phyloP scores from a whole-genome alignment of 176 grass and related monocot species.

The Carex parvula region DNA sequence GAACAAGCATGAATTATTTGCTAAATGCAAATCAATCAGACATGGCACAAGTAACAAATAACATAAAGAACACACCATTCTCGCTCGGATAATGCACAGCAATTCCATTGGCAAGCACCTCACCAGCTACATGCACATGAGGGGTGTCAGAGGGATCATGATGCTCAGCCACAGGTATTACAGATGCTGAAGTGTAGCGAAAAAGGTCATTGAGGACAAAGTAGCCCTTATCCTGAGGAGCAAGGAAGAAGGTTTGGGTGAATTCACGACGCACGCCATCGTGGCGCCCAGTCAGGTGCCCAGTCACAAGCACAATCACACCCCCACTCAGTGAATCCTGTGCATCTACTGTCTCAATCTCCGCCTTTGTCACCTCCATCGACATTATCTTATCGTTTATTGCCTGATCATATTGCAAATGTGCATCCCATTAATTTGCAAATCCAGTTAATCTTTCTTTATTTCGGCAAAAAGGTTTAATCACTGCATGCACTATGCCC shows the following conservation, averaged over 20 bases:
- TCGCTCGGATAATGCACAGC: slow-evolving; percentile 14
- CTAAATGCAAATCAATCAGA: neutral
- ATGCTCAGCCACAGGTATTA: neutral
- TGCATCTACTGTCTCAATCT: slow-evolving; percentile 80
- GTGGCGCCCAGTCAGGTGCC: slow-evolving; percentile 49
- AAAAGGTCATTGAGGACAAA: slow-evolving; percentile 88
- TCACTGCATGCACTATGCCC: neutral
- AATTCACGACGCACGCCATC: slow-evolving; percentile 54
- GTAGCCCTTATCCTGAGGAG: slow-evolving; percentile 89
- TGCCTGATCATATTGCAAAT: slow-evolving; percentile 37
- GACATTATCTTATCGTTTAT: slow-evolving; percentile 91
- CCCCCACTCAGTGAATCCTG: slow-evolving; percentile 77
- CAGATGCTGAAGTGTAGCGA: slow-evolving; percentile 36
- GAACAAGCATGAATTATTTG: neutral
- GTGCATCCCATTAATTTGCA: neutral
- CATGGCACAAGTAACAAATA: neutral
- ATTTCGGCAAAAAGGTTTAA: neutral
- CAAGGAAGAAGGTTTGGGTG: slow-evolving; percentile 93
- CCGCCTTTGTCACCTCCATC: slow-evolving; percentile 73
- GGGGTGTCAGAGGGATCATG: neutral
- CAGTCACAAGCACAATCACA: slow-evolving; percentile 87
- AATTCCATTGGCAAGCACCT: slow-evolving; percentile 39
- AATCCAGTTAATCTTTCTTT: neutral
- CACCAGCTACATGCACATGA: neutral
- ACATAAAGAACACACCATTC: slow-evolving; percentile 32